These are phyloP conservation scores for Arctostaphylos glauca DNA, from an alignment of 148 eudicot species.

Conservation along the genomic window DNA sequence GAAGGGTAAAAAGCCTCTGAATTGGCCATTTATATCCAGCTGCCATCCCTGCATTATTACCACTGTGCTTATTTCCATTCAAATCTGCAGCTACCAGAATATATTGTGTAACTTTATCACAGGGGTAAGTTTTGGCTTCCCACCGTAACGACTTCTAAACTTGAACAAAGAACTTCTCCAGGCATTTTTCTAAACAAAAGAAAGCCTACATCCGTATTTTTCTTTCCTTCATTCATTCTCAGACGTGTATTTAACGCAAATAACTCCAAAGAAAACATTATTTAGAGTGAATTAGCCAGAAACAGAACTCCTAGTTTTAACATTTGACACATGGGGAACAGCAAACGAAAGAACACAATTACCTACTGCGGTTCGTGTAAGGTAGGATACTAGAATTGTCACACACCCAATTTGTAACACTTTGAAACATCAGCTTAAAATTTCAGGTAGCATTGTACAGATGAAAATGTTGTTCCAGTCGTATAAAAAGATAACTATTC, in stretches of 20 bases:
- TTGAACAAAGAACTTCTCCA: no score
- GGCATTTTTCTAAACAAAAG: not conserved
- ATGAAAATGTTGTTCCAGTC: not conserved
- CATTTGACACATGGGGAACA: not conserved
- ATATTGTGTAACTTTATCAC: no score
- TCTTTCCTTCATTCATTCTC: not conserved
- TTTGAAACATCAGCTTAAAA: not conserved
- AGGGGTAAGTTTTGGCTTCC: no score
- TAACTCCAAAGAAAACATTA: not conserved
- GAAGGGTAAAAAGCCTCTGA: not conserved
- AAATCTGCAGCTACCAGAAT: no score
- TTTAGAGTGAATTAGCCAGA: not conserved
- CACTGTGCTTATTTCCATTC: not conserved
- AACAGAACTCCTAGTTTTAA: not conserved
- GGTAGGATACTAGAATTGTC: not conserved
- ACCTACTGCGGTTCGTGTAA: not conserved
- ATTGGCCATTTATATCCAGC: not conserved
- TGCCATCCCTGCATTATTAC: not conserved
- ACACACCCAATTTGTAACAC: not conserved
- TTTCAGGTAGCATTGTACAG: not conserved
- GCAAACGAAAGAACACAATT: not conserved
- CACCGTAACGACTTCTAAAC: no score
- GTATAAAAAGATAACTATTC: not conserved
- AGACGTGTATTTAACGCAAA: not conserved
- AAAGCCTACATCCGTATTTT: not conserved